Base-by-base conservation (phyloP, 768 basidiomycete genomes). In the Phlebiopsis gigantea region DNA sequence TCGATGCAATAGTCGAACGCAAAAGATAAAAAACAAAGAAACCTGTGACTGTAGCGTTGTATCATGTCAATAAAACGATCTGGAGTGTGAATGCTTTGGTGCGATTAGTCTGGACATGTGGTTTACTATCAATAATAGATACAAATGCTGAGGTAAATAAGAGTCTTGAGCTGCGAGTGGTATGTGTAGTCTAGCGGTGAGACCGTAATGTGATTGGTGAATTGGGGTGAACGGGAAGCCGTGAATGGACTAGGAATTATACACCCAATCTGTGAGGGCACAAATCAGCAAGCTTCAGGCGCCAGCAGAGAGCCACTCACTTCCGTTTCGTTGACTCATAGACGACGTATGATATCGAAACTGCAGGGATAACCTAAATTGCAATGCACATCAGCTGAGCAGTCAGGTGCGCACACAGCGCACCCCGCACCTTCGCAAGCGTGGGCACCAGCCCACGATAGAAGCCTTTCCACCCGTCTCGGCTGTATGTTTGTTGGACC, bases 321-420 rank as follows among this genome's bases (percentile, higher is more conserved):
- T 77, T 86, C 69, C 86, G 80, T 75, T 91, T 93, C 64, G 80
- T 85, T 64, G 89, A 84, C 68, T 93, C 91, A 71, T 93, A 93
- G 60, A 97, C 95, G 41, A 97, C 85, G 73, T 97, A 97, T 58
- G 93, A 93, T 72, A 98, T 98, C 7, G 94, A 96, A 43, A 98
- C 96, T 4, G 94, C 88, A 50, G 96, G 96, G 45, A 97, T 86
- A 57, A 98, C 96, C 90, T 92, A 63, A 30, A 45, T 17, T n/a
- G n/a, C n/a, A 15, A 17, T 39, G 41, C 5, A 26, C 45, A 44
- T 56, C 52, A 60, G 54, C 39, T 26, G 4, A 46, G 34, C 34
- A 17, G 47, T n/a, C 17, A 30, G 5, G 26, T n/a, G n/a, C n/a
- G 28, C 50, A 46, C 15, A 31, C 22, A 25, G n/a, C 21, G 10